Conservation (phyloP, 1,139 yeast species). For the Kluyveromyces sp. region DNA sequence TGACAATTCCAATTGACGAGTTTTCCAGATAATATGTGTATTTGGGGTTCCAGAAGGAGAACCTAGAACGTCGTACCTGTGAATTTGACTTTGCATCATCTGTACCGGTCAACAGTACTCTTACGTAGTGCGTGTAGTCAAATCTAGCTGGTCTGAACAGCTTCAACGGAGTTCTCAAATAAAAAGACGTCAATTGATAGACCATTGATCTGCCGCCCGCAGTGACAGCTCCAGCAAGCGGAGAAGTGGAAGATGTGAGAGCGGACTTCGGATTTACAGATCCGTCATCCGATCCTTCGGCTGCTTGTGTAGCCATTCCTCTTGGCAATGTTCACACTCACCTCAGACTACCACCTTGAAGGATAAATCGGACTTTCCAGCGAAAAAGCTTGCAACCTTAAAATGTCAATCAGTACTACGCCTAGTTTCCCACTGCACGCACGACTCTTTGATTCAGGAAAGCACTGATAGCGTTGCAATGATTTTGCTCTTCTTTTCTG, state of each 20-base stretch:
- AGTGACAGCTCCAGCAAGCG: slow-evolving; percentile 53
- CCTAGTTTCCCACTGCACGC: too few relatives aligned
- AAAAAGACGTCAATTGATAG: slow-evolving; percentile 72
- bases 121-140: slow-evolving; percentile 67
- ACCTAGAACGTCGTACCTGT: slow-evolving; percentile 30
- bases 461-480: too few relatives aligned
- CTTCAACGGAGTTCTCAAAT: slow-evolving; percentile 77
- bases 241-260: slow-evolving; percentile 17
- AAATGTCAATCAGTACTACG: too few relatives aligned
- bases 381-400: too few relatives aligned
- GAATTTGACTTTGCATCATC: slow-evolving; percentile 15
- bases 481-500: too few relatives aligned
- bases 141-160: slow-evolving; percentile 84
- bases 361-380: neutral
- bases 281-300: neutral
- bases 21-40: slow-evolving; percentile 40
- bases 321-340: neutral
- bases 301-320: neutral
- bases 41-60: slow-evolving; percentile 43
- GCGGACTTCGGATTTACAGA: neutral
- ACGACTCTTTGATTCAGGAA: too few relatives aligned
- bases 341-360: neutral
- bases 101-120: slow-evolving; percentile 41
- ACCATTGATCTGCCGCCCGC: slow-evolving; percentile 80
- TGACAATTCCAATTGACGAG: slow-evolving; percentile 66